Evolutionary conservation across 768 basidiomycete species (phyloP).

Genomic region (Lactarius indigo): DNA sequence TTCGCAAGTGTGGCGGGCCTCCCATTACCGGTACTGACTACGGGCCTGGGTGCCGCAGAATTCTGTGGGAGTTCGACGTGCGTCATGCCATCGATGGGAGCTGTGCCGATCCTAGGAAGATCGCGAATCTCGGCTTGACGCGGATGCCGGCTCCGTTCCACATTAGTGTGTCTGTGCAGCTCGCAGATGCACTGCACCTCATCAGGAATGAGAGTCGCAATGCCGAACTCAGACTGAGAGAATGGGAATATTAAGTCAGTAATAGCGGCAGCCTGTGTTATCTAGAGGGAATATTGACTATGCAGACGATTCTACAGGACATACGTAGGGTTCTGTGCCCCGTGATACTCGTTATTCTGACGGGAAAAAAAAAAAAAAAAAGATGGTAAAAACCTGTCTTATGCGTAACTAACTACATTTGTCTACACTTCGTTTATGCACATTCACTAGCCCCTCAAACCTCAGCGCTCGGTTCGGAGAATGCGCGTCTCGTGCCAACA

Average conservation of each 20-base stretch:
- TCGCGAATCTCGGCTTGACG: not conserved
- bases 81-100: constrained; percentile 1
- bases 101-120: not conserved
- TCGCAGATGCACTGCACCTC: constrained; percentile 1
- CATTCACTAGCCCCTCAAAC: too few relatives aligned
- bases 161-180: not conserved
- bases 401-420: too few relatives aligned
- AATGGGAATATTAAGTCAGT: constrained; percentile 12
- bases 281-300: not conserved
- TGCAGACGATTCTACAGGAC: not conserved
- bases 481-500: too few relatives aligned
- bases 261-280: not conserved
- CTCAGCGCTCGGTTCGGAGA: too few relatives aligned
- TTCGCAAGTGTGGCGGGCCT: not conserved
- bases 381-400: too few relatives aligned
- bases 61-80: constrained; percentile 28
- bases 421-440: too few relatives aligned
- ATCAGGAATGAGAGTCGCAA: constrained; percentile 12
- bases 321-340: too few relatives aligned
- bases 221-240: constrained; percentile 17
- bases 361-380: too few relatives aligned
- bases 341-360: too few relatives aligned
- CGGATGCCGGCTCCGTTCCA: constrained; percentile 9
- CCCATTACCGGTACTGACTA: not conserved
- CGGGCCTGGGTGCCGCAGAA: not conserved